phyloP scores from a whole-genome alignment of 306 rosid species.

The Psophocarpus tetragonolobus region DNA sequence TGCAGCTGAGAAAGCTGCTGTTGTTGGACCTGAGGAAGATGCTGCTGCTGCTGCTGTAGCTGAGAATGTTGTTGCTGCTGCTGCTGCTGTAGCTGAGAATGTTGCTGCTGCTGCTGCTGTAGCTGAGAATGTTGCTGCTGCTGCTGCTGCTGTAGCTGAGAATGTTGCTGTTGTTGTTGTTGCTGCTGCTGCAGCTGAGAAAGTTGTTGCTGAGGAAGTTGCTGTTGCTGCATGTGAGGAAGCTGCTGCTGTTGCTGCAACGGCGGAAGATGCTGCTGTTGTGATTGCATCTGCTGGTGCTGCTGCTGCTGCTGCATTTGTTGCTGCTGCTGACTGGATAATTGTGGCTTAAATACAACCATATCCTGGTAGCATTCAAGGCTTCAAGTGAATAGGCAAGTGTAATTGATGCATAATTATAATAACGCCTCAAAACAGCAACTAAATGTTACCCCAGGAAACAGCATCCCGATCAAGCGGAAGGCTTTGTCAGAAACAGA shows the following conservation, averaged over 20 bases:
- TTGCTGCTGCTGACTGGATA: slow-evolving; percentile 76
- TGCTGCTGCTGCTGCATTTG: slow-evolving; percentile 57
- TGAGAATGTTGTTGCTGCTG: slow-evolving; percentile 47
- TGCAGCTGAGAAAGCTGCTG: slow-evolving; percentile 46
- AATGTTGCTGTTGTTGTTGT: slow-evolving; percentile 38
- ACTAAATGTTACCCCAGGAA: slow-evolving; percentile 75
- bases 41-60: slow-evolving; percentile 39
- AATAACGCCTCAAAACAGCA: slow-evolving; percentile 5
- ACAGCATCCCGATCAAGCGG: slow-evolving; percentile 98
- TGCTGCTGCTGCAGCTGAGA: slow-evolving; percentile 45
- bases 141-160: slow-evolving; percentile 41
- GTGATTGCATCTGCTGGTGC: slow-evolving; percentile 50
- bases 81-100: slow-evolving; percentile 34
- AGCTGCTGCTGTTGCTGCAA: slow-evolving; percentile 47
- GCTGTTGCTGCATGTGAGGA: slow-evolving; percentile 51
- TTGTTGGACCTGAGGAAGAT: slow-evolving; percentile 30
- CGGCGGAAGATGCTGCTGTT: slow-evolving; percentile 52
- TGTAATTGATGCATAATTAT: slow-evolving; percentile 17
- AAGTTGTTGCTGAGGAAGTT: slow-evolving; percentile 30
- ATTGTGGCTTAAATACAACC: slow-evolving; percentile 94
- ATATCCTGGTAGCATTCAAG: slow-evolving; percentile 71
- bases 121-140: slow-evolving; percentile 41
- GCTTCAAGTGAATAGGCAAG: slow-evolving; percentile 24
- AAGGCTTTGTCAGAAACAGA: slow-evolving; percentile 91
- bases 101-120: slow-evolving; percentile 44